Evolutionary conservation across 2,329 filamentous ascomycete species (phyloP).

Genomic region (Cryoendolithus antarcticus): DNA sequence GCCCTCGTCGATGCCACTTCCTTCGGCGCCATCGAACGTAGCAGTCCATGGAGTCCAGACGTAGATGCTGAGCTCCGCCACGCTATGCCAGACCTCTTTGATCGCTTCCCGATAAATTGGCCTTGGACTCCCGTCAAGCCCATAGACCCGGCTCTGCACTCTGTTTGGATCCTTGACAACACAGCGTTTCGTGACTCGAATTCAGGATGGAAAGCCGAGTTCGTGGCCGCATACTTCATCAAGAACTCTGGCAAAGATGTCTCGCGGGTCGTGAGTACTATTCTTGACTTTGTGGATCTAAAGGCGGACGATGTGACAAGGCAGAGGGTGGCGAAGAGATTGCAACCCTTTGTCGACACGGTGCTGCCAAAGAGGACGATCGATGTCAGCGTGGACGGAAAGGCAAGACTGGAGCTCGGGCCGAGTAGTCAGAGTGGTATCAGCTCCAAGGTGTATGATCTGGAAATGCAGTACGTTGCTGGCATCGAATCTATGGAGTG

Average conservation of each 20-base stretch:
- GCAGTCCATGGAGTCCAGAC: constrained; percentile 20
- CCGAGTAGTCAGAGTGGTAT: constrained; percentile 22
- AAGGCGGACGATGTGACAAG: constrained; percentile 34
- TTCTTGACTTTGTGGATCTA: constrained; percentile 58
- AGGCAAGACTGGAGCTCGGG: constrained; percentile 23
- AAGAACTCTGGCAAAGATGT: constrained; percentile 55
- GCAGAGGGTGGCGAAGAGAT: constrained; percentile 54
- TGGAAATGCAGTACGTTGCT: constrained; percentile 14
- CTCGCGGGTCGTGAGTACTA: constrained; percentile 54
- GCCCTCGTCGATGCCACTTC: constrained; percentile 16
- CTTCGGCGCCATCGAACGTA: constrained; percentile 14
- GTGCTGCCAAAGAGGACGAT: constrained; percentile 60
- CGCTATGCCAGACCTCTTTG: constrained; percentile 23
- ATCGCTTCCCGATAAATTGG: constrained; percentile 41
- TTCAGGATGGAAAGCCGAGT: constrained; percentile 61
- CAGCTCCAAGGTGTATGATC: constrained; percentile 16
- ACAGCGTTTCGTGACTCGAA: constrained; percentile 54
- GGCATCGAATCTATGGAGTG: background rate
- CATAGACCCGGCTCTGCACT: constrained; percentile 52
- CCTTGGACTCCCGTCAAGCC: constrained; percentile 16
- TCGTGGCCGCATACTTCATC: constrained; percentile 70
- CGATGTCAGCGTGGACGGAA: constrained; percentile 44
- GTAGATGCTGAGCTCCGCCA: constrained; percentile 19
- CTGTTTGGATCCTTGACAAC: constrained; percentile 84
- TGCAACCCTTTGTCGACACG: constrained; percentile 67